Evolutionary conservation across 306 rosid species (phyloP).

Genomic region (Rosa chinensis): DNA sequence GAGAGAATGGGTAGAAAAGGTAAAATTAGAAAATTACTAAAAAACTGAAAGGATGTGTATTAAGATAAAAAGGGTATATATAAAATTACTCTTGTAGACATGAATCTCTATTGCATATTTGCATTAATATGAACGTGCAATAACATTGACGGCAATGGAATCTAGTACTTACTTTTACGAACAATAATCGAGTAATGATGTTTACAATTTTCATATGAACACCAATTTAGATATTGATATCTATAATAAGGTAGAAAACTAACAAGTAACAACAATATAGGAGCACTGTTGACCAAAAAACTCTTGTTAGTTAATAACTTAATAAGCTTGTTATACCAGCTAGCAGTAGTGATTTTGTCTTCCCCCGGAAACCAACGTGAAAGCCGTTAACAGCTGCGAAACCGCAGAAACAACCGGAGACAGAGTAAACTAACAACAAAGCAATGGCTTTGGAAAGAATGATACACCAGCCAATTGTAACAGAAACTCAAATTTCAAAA

Average conservation of each 20-base stretch:
- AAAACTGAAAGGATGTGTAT: too few species aligned
- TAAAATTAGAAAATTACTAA: too few species aligned
- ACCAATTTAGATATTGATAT: not conserved
- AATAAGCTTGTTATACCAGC: not conserved
- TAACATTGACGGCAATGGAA: too few species aligned
- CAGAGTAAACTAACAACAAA: not conserved
- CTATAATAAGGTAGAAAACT: not conserved
- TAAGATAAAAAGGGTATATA: too few species aligned
- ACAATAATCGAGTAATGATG: too few species aligned
- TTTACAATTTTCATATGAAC: too few species aligned
- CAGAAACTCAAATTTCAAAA: not conserved
- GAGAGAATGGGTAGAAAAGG: too few species aligned
- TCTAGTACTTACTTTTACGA: too few species aligned
- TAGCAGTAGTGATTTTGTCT: not conserved
- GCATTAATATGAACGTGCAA: too few species aligned
- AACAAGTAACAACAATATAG: not conserved
- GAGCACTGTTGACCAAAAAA: not conserved
- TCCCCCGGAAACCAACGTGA: not conserved
- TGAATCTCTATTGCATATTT: too few species aligned
- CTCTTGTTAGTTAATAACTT: too few species aligned
- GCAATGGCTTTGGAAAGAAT: not conserved
- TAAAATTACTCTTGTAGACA: too few species aligned
- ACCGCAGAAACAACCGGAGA: not conserved
- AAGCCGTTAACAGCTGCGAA: not conserved
- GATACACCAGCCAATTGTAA: not conserved